Conservation (phyloP, 2,329 filamentous ascomycete species). For the Cercospora sp. region DNA sequence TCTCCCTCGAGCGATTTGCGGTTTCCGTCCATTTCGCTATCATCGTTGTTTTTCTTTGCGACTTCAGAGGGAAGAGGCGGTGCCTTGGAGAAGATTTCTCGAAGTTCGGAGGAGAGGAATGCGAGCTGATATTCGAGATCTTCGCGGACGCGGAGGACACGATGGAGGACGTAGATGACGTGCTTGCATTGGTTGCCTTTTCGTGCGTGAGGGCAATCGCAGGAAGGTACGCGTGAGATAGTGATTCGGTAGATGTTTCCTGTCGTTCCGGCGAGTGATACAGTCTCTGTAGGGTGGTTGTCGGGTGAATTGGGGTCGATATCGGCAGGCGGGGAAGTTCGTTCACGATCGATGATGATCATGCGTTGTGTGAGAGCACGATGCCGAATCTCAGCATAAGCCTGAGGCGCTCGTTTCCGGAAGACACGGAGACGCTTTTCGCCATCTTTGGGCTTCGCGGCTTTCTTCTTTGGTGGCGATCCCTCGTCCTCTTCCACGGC, state of each 20-base stretch:
- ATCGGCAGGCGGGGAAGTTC: constrained; percentile 16
- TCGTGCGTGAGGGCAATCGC: constrained; percentile 34
- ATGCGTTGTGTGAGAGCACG: constrained; percentile 38
- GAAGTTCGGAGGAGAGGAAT: constrained; percentile 58
- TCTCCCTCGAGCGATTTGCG: constrained; percentile 63
- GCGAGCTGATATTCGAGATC: constrained; percentile 63
- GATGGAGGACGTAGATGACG: constrained; percentile 60
- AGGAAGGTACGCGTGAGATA: constrained; percentile 52
- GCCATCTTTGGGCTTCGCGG: constrained; percentile 23
- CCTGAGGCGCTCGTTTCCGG: constrained; percentile 29
- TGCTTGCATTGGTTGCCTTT: constrained; percentile 63
- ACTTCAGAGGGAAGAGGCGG: constrained; percentile 50
- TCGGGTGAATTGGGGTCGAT: constrained; percentile 4
- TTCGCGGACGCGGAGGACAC: constrained; percentile 57
- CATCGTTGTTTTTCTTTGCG: constrained; percentile 35
- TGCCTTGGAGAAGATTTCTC: constrained; percentile 57
- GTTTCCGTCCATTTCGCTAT: constrained; percentile 47
- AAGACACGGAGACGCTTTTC: constrained; percentile 32
- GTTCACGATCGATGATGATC: constrained; percentile 34
- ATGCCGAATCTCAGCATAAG: constrained; percentile 29
- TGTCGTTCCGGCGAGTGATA: constrained; percentile 61
- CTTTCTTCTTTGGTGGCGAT: constrained; percentile 18
- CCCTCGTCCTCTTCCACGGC: not conserved
- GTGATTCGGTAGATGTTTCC: constrained; percentile 62
- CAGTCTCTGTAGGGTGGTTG: constrained; percentile 51